Conservation (phyloP, 768 basidiomycete species). For the Mycena floridula region DNA sequence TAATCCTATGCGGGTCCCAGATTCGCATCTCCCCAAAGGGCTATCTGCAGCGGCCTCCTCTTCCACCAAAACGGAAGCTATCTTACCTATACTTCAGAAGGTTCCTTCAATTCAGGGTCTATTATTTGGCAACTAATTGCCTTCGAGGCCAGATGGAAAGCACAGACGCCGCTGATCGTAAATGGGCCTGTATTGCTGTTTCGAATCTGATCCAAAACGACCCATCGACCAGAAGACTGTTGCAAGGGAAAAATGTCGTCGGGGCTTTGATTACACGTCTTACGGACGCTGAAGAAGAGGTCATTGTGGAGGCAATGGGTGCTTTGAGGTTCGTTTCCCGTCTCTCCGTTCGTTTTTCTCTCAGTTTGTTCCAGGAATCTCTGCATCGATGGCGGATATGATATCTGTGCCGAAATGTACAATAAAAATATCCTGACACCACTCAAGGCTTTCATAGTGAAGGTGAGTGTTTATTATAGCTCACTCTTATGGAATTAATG, state of each 20-base stretch:
- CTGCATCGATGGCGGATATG: constrained; percentile 92
- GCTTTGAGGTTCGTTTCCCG: constrained; percentile 62
- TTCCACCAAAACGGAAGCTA: constrained; percentile 70
- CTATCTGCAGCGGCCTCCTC: constrained; percentile 67
- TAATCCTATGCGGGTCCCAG: constrained; percentile 91
- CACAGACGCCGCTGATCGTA: constrained; percentile 72
- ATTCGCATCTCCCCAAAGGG: constrained; percentile 84
- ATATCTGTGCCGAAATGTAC: constrained; percentile 95
- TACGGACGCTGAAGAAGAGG: constrained; percentile 86
- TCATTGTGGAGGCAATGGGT: constrained; percentile 84
- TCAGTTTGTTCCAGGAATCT: constrained; percentile 56
- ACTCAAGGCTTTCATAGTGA: constrained; percentile 68
- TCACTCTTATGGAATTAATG: not conserved
- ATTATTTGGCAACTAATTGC: constrained; percentile 1
- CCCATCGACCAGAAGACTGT: constrained; percentile 80
- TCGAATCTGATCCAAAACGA: constrained; percentile 95
- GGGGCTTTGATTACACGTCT: constrained; percentile 82
- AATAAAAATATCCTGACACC: constrained; percentile 89
- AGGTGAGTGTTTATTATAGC: constrained; percentile 38
- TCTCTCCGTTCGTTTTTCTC: constrained; percentile 6
- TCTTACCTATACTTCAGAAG: constrained; percentile 89
- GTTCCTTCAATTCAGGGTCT: constrained; percentile 30
- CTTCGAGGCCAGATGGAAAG: constrained; percentile 56
- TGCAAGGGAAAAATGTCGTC: constrained; percentile 89
- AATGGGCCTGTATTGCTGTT: constrained; percentile 96